phyloP scores from a whole-genome alignment of 257 asterid genomes.

The Salvia hispanica region DNA sequence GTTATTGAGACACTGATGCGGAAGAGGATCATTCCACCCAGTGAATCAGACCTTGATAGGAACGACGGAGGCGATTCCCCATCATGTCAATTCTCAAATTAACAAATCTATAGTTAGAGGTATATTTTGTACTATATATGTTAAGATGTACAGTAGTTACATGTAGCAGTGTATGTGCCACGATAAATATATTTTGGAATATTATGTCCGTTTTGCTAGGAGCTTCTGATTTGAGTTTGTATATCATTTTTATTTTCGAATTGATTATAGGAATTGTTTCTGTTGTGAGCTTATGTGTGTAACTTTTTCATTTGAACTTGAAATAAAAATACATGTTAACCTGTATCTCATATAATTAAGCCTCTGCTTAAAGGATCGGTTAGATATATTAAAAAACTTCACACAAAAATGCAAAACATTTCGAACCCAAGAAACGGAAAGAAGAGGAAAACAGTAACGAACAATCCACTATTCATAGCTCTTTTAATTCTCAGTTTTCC shows the following conservation, averaged over 20 bases:
- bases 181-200: not conserved
- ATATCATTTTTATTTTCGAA: no score
- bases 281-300: no score
- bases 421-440: not conserved
- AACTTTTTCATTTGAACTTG: no score
- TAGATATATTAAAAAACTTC: no score
- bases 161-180: not conserved
- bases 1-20: conserved; percentile 62
- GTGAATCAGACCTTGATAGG: conserved; percentile 45
- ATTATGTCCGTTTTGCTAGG: not conserved
- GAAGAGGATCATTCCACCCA: conserved; percentile 67
- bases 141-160: not conserved
- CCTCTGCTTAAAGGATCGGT: no score
- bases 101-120: not conserved
- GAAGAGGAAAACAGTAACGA: no score
- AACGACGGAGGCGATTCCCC: conserved; percentile 35
- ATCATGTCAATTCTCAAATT: conserved; percentile 35
- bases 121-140: not conserved
- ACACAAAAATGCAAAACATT: no score
- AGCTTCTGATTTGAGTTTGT: not conserved
- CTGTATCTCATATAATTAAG: no score
- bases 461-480: not conserved
- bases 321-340: no score
- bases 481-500: not conserved
- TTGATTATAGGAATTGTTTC: no score